Percentiles rank a stretch among this genome's conserved stretches.
phyloP scores from a whole-genome alignment of 805 yeast genomes.

The Saturnispora galanensis region DNA sequence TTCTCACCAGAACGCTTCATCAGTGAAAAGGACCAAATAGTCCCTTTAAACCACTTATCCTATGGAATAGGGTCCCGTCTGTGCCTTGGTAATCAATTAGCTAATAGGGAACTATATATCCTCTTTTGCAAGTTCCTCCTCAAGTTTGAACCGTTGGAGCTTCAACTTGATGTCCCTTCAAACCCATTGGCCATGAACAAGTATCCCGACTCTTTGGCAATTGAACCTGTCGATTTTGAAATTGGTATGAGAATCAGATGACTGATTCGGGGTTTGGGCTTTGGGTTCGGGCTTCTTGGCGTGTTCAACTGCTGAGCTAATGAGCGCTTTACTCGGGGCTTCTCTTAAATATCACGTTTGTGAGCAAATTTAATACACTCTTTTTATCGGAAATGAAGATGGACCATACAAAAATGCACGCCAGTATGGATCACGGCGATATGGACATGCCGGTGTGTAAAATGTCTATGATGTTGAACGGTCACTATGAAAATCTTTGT shows the following conservation, averaged over 20 bases:
- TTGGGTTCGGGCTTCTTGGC: no score
- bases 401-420: constrained; percentile 4
- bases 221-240: constrained; percentile 44
- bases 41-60: constrained; percentile 33
- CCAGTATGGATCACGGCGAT: constrained; percentile 9
- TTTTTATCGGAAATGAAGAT: background rate
- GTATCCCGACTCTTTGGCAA: constrained; percentile 49
- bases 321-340: background rate
- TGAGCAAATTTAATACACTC: background rate
- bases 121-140: constrained; percentile 44
- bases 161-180: constrained; percentile 28
- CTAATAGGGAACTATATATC: constrained; percentile 55
- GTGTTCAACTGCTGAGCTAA: background rate
- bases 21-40: constrained; percentile 11
- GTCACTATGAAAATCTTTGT: constrained; percentile 36
- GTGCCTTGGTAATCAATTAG: constrained; percentile 63
- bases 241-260: constrained; percentile 18
- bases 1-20: constrained; percentile 50
- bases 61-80: constrained; percentile 66
- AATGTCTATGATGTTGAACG: constrained; percentile 34
- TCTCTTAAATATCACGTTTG: background rate
- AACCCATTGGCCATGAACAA: constrained; percentile 44
- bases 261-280: background rate
- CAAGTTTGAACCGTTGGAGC: constrained; percentile 22
- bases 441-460: constrained; percentile 22